Percentiles rank a stretch among this genome's conserved stretches.
These are phyloP conservation scores for Boletus eberwhitei DNA, from an alignment of 768 basidiomycete genomes.

Conservation along the genomic window DNA sequence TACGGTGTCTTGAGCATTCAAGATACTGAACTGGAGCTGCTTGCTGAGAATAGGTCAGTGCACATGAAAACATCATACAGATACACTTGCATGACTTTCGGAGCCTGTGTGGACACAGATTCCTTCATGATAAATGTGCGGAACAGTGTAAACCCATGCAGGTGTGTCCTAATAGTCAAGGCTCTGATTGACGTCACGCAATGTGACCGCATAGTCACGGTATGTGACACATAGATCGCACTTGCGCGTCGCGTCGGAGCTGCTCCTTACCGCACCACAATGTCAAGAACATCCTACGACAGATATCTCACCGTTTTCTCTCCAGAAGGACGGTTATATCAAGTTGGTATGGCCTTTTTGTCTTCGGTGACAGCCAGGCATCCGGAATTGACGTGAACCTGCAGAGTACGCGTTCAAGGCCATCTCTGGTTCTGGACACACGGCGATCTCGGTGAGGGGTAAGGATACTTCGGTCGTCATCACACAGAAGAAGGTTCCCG, in stretches of 20 bases:
- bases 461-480: slow-evolving; percentile 95
- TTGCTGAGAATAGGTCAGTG: slow-evolving; percentile 53
- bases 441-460: slow-evolving; percentile 87
- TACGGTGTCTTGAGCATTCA: slow-evolving; percentile 94
- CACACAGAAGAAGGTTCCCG: slow-evolving; percentile 97
- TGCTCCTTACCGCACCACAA: slow-evolving; percentile 45
- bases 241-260: slow-evolving; percentile 58
- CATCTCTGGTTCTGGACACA: slow-evolving; percentile 95
- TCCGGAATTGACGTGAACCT: slow-evolving; percentile 8
- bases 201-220: slow-evolving; percentile 19
- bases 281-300: slow-evolving; percentile 96
- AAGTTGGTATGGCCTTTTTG: slow-evolving; percentile 74
- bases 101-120: slow-evolving; percentile 70
- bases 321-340: slow-evolving; percentile 94
- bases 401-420: slow-evolving; percentile 99
- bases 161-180: background rate
- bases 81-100: slow-evolving; percentile 71
- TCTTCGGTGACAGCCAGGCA: background rate
- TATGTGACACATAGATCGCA: slow-evolving; percentile 37
- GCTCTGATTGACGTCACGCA: background rate
- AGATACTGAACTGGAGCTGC: slow-evolving; percentile 91
- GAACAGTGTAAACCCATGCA: background rate
- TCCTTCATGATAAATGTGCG: slow-evolving; percentile 58
- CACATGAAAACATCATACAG: background rate
- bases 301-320: slow-evolving; percentile 97